Conservation (phyloP, 2,329 filamentous ascomycete genomes). For the Byssoonygena ceratinophila region DNA sequence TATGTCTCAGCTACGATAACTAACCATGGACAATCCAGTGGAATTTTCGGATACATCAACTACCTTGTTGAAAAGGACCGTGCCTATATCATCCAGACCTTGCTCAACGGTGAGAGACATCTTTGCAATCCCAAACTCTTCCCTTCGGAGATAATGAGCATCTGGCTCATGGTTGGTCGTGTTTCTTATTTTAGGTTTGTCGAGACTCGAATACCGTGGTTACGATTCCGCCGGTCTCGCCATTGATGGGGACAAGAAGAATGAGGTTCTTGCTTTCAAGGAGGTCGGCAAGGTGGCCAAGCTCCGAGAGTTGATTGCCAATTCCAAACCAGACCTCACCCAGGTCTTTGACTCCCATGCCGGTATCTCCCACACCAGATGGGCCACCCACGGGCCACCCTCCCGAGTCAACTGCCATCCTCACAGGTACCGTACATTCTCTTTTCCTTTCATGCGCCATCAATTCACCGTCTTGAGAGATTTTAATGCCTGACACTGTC, state of each 20-base stretch:
- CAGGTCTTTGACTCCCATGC: slow-evolving; percentile 97
- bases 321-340: slow-evolving; percentile 69
- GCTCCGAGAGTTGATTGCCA: slow-evolving; percentile 83
- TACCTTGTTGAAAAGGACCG: slow-evolving; percentile 98
- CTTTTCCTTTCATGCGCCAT: not conserved
- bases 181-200: slow-evolving; percentile 54
- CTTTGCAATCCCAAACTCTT: not conserved
- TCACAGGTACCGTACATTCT: slow-evolving; percentile 60
- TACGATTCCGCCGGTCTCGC: slow-evolving; percentile 97
- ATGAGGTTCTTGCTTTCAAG: slow-evolving; percentile 94
- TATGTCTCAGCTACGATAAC: not conserved
- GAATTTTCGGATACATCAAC: slow-evolving; percentile 98
- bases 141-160: not conserved
- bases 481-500: no score
- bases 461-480: no score
- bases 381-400: slow-evolving; percentile 93
- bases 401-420: slow-evolving; percentile 96
- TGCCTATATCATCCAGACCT: slow-evolving; percentile 87
- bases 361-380: slow-evolving; percentile 96
- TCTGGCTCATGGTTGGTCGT: not conserved
- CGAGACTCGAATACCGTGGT: slow-evolving; percentile 93
- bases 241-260: slow-evolving; percentile 96
- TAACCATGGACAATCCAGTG: slow-evolving; percentile 43
- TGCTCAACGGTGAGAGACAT: slow-evolving; percentile 70
- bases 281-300: slow-evolving; percentile 99